phyloP scores from a whole-genome alignment of 139 green algal genomes.

The Ostreobium quekettii region DNA sequence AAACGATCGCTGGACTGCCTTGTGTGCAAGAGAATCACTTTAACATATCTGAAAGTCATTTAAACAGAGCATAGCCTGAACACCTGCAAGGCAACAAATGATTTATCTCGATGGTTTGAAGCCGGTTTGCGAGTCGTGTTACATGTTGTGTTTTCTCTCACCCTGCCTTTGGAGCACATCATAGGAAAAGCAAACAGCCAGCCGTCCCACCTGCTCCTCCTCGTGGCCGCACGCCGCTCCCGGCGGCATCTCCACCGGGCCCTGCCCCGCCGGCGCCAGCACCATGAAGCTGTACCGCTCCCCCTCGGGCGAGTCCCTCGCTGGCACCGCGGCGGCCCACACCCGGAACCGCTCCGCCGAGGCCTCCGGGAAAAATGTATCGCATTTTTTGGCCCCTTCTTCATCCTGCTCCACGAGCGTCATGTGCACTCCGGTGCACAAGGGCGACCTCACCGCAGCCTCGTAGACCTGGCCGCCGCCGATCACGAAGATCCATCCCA shows the following conservation, averaged over 20 bases:
- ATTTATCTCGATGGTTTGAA: too few species aligned
- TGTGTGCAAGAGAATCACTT: too few species aligned
- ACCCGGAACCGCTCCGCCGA: constrained; percentile 54
- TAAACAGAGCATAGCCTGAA: too few species aligned
- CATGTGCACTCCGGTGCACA: constrained; percentile 80
- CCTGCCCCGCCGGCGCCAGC: constrained; percentile 19
- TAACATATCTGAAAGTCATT: too few species aligned
- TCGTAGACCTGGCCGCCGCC: constrained; percentile 80
- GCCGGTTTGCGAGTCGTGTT: too few species aligned
- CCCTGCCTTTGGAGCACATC: too few species aligned
- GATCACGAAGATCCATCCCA: constrained; percentile 95
- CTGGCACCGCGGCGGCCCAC: constrained; percentile 47
- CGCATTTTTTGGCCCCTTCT: constrained; percentile 62
- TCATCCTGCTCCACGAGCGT: constrained; percentile 54
- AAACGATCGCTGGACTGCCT: too few species aligned
- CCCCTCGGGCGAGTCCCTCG: constrained; percentile 16
- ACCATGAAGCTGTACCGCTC: constrained; percentile 3
- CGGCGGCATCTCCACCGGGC: constrained; percentile 28
- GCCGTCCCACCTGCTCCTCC: constrained; percentile 66
- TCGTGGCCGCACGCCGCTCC: constrained; percentile 62
- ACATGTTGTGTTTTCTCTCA: too few species aligned
- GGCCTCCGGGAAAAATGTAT: constrained; percentile 79
- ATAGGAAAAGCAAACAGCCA: constrained; percentile 4
- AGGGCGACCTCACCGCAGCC: constrained; percentile 57
- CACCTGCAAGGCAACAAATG: too few species aligned